Base-by-base conservation (phyloP, 176 grass and related monocot genomes). In the Microstegium vimineum region DNA sequence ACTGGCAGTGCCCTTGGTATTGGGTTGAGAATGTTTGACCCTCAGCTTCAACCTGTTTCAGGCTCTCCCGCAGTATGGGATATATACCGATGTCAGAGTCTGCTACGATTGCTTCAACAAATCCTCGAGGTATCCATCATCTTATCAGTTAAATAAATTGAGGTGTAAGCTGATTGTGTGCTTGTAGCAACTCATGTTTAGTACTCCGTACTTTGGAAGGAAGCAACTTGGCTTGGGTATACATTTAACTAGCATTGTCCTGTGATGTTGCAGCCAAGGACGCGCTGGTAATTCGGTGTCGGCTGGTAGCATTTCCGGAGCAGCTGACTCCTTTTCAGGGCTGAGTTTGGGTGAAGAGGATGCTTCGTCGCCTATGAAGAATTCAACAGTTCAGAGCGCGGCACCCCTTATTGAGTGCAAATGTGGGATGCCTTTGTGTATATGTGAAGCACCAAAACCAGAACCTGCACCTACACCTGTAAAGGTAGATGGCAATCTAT, bases 341-440 rank as follows among this genome's bases (percentile, higher is more conserved):
- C 83, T 99, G 47, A 94, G 87, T 59, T 75, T 95, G 63, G 79
- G 72, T 78, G 47, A 93, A 3, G 86, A 94, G 60, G 81, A 83
- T 46, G 51, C 10, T 86, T 86, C 80, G 10, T 68, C 47, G 9
- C 76, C 83, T 74, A 77, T 15, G 27, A 73, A 79, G 38, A 86
- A 49, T 32, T 81, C 57, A 22, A 41, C 69, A 42, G 74, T 79
- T 85, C 59, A 73, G n/a, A 77, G 34, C 71, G 16, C 76, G 14
- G 36, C 80, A 57, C 46, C 40, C 42, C 31, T 83, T 81, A 71
- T 83, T 7, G 93, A 96, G 69, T 99, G 97, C 85, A 99, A 94
- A 75, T 99, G 97, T 72, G 89, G 97, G 77, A 96, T 99, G 97
- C 93, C 97, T 87, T 86, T 99, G 80, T 99, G 97, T 71, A 99